Conservation (phyloP, 306 rosid species). For the Chamaecrista fasciculata region DNA sequence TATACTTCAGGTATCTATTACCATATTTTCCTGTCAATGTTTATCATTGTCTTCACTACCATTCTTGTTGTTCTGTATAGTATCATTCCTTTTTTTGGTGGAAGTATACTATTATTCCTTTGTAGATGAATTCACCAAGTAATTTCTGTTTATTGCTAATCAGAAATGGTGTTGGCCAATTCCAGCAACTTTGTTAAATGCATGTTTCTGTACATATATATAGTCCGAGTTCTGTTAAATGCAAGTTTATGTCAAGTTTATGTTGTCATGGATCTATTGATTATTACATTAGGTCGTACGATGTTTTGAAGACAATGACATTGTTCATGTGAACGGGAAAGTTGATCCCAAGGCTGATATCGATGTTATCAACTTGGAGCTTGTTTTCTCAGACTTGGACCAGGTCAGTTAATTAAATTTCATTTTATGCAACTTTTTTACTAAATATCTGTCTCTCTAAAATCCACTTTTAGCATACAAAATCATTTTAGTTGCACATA, state of each 20-base stretch:
- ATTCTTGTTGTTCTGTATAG: neutral
- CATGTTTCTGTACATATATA: neutral
- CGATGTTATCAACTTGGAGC: constrained; percentile 93
- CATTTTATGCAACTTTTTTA: constrained; percentile 17
- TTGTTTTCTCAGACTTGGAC: constrained; percentile 89
- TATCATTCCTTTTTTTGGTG: neutral
- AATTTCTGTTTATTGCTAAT: constrained; percentile 10
- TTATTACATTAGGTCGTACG: constrained; percentile 67
- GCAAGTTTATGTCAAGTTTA: neutral
- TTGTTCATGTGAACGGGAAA: constrained; percentile 89
- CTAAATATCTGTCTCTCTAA: constrained; percentile 8
- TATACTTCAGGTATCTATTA: constrained; percentile 72
- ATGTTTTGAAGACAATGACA: constrained; percentile 94
- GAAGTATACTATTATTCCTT: neutral
- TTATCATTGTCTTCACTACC: constrained; percentile 14
- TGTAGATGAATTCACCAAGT: neutral
- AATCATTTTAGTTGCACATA: neutral
- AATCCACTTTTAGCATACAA: constrained; percentile 14
- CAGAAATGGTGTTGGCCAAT: neutral
- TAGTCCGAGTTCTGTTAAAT: too few species aligned
- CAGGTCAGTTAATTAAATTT: constrained; percentile 62
- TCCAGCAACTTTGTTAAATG: neutral
- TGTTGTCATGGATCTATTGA: constrained; percentile 25
- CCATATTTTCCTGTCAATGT: constrained; percentile 14
- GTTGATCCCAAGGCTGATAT: constrained; percentile 90